Evolutionary conservation across 805 yeast species (phyloP), one percentile per base, ranked within the genome.

Genomic region (Dipodascopsis uninucleata): DNA sequence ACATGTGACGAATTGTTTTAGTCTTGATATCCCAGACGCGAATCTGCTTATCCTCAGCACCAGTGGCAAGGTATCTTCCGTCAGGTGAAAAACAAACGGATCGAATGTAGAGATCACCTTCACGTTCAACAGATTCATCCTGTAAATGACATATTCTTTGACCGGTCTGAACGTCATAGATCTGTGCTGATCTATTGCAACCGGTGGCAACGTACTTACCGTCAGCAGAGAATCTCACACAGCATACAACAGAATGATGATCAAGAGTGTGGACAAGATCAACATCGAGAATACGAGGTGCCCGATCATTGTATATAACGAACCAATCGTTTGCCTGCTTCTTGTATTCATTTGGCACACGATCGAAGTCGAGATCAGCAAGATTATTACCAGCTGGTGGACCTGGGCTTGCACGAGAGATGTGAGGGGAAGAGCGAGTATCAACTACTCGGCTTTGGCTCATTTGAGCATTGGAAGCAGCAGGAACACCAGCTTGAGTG

Each of bases 51-150:
- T 78, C 82, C 58, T 75, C 79, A 37, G 93, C 90, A 52, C 93
- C 98, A 8, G 97, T 88, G 25, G 97, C 97, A 59, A 90, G 74
- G 61, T 78, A 85, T 69, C 86, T 85, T 41, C 89, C 89, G 68
- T 90, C 96, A 39, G 98, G 97, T 3, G 95, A 84, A 71, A 90
- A 90, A 65, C 97, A 89, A 42, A 93, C 97, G 2, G 95, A 85
- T 60, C 98, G 78, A 56, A 90, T 89, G 69, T 90, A 90, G 61
- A 90, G 73, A 66, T 90, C 97, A 42, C 88, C 80, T 49, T 78
- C 78, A 25, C 78, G 75, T 48, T 81, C 81, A 45, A 76, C 78
- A 42, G 77, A 69, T 60, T 89, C 96, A 66, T 90, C 97, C 55
- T 84, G 79, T 60, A 90, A 75, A 63, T 85, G 78, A 43, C 95